phyloP scores from a whole-genome alignment of 495 filamentous ascomycete species.

The Trichoderma parareesei region DNA sequence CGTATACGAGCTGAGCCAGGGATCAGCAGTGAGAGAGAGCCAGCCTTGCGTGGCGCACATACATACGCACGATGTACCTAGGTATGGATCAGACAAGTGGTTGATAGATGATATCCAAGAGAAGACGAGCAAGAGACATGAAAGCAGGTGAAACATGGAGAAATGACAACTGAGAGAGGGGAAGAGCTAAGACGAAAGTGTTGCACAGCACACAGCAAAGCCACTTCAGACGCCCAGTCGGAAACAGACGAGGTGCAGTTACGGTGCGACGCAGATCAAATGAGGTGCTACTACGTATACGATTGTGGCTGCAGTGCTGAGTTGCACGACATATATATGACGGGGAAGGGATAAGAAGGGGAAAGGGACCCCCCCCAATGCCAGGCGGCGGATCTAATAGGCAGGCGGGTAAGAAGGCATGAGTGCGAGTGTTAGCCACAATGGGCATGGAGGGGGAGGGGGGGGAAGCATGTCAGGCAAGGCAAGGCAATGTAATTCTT shows the following conservation, averaged over 20 bases:
- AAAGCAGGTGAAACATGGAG: not conserved
- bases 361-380: not conserved
- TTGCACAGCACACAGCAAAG: not conserved
- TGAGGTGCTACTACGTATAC: slow-evolving; percentile 5
- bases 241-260: not conserved
- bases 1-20: not conserved
- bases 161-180: not conserved
- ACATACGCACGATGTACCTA: not conserved
- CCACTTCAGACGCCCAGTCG: not conserved
- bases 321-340: not conserved
- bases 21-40: not conserved
- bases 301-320: slow-evolving; percentile 4
- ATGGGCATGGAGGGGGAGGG: not conserved
- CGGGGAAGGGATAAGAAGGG: not conserved
- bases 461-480: not conserved
- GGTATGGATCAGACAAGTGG: too few species aligned
- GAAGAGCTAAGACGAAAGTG: not conserved
- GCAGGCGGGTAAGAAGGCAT: not conserved
- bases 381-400: not conserved
- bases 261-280: not conserved
- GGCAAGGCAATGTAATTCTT: slow-evolving; percentile 5
- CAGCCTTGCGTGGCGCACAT: not conserved
- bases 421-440: not conserved
- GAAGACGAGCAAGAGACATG: not conserved
- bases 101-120: not conserved